phyloP scores from a whole-genome alignment of 2,329 filamentous ascomycete species.

The Aspergillus tamarii region DNA sequence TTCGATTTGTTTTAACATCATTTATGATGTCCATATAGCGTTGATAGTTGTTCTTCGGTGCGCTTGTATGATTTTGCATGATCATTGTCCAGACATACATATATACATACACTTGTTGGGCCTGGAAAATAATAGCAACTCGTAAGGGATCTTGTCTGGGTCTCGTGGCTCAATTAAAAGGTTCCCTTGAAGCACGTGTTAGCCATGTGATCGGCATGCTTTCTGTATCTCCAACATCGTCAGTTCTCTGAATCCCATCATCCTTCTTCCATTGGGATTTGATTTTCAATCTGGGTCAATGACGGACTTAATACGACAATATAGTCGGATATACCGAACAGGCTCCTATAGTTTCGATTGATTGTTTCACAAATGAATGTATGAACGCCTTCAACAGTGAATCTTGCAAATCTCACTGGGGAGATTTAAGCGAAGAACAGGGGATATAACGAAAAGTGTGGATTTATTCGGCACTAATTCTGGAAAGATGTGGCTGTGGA shows the following conservation, averaged over 20 bases:
- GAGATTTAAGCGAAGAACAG: background rate
- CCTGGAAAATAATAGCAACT: background rate
- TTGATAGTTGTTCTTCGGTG: background rate
- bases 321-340: background rate
- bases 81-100: background rate
- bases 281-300: too few species aligned
- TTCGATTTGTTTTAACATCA: background rate
- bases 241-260: background rate
- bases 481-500: background rate
- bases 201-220: background rate
- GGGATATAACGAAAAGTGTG: background rate
- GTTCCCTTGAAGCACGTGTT: background rate
- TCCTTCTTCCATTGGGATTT: background rate
- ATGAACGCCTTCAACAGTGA: background rate
- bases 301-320: too few species aligned
- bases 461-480: background rate
- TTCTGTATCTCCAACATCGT: too few species aligned
- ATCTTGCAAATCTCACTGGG: background rate
- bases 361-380: background rate
- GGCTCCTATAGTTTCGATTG: background rate
- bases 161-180: too few species aligned
- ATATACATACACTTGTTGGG: background rate
- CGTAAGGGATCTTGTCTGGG: background rate
- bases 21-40: background rate
- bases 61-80: background rate